phyloP scores from a whole-genome alignment of 805 yeast species.

The Cyberlindnera galapagoensis region DNA sequence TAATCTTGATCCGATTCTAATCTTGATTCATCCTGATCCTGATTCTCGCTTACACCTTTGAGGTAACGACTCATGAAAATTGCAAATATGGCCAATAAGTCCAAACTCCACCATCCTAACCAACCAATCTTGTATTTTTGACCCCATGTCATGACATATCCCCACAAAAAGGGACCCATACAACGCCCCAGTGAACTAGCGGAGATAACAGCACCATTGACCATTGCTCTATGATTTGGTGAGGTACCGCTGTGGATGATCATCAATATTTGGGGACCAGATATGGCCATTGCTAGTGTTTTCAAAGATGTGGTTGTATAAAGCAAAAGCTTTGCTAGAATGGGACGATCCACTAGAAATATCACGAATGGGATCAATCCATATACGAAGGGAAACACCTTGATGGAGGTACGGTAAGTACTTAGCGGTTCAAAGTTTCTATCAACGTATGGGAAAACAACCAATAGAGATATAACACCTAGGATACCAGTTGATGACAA shows the following conservation, averaged over 20 bases:
- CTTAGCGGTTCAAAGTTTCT: conserved; percentile 5
- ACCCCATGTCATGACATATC: conserved; percentile 4
- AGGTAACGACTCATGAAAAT: conserved; percentile 4
- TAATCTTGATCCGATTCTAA: no score
- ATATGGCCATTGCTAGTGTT: conserved; percentile 3
- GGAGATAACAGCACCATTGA: conserved; percentile 9
- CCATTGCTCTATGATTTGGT: conserved; percentile 8
- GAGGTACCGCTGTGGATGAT: conserved; percentile 9
- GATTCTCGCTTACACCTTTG: conserved; percentile 4
- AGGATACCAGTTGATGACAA: conserved; percentile 45
- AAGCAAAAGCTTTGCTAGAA: conserved; percentile 1
- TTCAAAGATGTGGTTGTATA: conserved; percentile 1
- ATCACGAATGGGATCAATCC: conserved; percentile 5
- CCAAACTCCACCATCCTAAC: conserved; percentile 10
- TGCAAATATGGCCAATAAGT: conserved; percentile 1
- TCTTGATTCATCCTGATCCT: no score
- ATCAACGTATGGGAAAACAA: conserved; percentile 23
- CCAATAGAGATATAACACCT: conserved; percentile 42
- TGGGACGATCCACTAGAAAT: conserved; percentile 3
- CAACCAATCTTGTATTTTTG: conserved; percentile 4
- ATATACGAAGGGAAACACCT: conserved; percentile 6
- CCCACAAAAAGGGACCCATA: no score
- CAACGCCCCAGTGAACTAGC: conserved; percentile 6
- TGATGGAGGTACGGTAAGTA: conserved; percentile 6
- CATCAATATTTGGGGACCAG: conserved; percentile 7